Evolutionary conservation across 1,139 yeast genomes (phyloP), one percentile per base, ranked within the genome.

Genomic region (Wickerhamiella pararugosa): DNA sequence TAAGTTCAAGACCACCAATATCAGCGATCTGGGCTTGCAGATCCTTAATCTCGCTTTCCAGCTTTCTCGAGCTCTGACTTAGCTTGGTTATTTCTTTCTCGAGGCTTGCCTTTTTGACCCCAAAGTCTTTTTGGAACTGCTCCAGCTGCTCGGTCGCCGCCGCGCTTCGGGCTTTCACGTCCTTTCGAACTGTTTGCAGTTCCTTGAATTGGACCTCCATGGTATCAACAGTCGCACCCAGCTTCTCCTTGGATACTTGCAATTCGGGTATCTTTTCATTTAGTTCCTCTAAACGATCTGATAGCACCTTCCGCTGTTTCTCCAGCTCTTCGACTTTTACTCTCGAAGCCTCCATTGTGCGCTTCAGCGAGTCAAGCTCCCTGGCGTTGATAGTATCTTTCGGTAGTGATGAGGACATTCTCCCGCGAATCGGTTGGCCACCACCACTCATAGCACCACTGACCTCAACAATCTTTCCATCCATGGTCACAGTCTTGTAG

Each of bases 401-500:
- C 21, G 21, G 21, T 15, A 15, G 4, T 11, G 46, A 43, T 29
- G 73, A 61, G 45, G 67, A 67, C 90, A 80, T 78, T 1, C 73
- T 76, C 6, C 92, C 92, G 42, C 66, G 66, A 10, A 73, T 69
- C 10, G 73, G 75, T 37, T 70, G 66, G 43, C 97, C 97, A 61
- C 99, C 99, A 54, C 99, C 99, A 41, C 93, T 77, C 80, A 92
- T 79, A 1, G 97, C 82, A 61, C 99, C 99, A 2, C 94, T 81
- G n/a, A 80, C 76, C 55, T 87, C 97, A 45, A 92, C 90, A 30
- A 90, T 67, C 53, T 84, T 81, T 29, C 99, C 99, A 60, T 83
- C 94, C 10, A 86, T 61, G 0, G 98, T 84, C 0, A 92, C 98
- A 8, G 87, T 97, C 54, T 94, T 73, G 70, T 76, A 83, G 48